Evolutionary conservation across 1,284 basidiomycete species (phyloP), one percentile per base, ranked within the genome.

Genomic region (Takashimella koratensis): DNA sequence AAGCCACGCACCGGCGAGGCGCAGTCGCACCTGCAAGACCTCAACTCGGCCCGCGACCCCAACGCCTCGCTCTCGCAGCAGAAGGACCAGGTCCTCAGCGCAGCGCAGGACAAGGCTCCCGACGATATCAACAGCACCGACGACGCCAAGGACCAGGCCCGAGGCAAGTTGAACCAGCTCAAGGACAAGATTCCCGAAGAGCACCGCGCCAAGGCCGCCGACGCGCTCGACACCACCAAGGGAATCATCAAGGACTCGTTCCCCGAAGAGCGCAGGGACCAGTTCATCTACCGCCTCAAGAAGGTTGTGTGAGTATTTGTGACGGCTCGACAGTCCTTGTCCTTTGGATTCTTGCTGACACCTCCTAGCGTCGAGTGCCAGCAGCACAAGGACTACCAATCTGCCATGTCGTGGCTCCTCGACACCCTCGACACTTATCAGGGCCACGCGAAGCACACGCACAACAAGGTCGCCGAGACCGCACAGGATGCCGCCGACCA

Each of bases 331-430:
- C 30, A n/a, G 30, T 39, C 30, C 30, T 21, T 36, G 30, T 36
- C 10, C 8, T 43, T 43, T 43, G 10, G 20, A 43, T 36, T 36
- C 16, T 36, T 36, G 30, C 42, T 11, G 12, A 12, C 42, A 43
- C 10, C 12, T 8, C 21, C 8, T n/a, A 43, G 42, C 25, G 65
- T 68, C 57, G 94, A 97, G 76, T 92, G 90, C 76, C 94, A 97
- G 78, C 85, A 87, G 70, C 90, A 95, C 77, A 82, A 86, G 55
- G 88, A 95, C 69, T 97, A 96, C 77, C 88, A 93, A 66, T 85
- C 84, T 52, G 84, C 86, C 36, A 82, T 93, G 60, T 77, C 77
- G 19, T 93, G 89, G 88, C 79, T 92, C 36, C 79, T 93, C 44
- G 77, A 79, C 48, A 80, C 82, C 54, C 69, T 88, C n/a, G 83